Base-by-base conservation (phyloP, 2,329 filamentous ascomycete genomes). In the Aspergillus japonicus region DNA sequence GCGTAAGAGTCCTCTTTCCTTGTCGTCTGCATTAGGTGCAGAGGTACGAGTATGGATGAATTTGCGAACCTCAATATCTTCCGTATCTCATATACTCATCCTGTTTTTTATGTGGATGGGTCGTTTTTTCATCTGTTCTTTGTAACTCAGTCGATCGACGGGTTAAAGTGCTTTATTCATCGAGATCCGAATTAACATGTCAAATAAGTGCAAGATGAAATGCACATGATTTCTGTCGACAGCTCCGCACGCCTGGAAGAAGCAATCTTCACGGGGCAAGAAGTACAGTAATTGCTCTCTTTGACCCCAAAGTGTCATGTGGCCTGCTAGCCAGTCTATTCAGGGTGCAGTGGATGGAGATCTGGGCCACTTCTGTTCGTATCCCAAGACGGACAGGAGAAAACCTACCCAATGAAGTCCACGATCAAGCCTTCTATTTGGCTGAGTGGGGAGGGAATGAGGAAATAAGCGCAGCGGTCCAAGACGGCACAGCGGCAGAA, bases 321-420 rank as follows among this genome's bases (percentile, higher is more conserved):
- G 47, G 53, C 21, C 29, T 19, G n/a, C 21, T 23, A 7, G 16
- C 11, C 5, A 12, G 47, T 35, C 44, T 48, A 48, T 39, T 48
- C 47, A 47, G 47, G 53, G 53, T 31, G 53, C 39, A 23, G 21
- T 33, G 29, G 31, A 44, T 26, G 26, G 47, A 48, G 24, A 24
- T 16, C n/a, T 55, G 42, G 16, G 8, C 53, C 53, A 31, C 44
- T 31, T 48, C 35, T 23, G 42, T 21, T 55, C 53, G 42, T 55
- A 52, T 44, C 33, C 50, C 26, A 29, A 55, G 53, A 23, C 31
- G 42, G 53, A 47, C n/a, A 55, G 8, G 42, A 31, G 47, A 19
- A 23, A 54, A 55, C 44, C 23, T 55, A 16, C 47, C 53, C 53
- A 55, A 55, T 55, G 23, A n/a, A 47, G 53, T 50, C n/a, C 26